phyloP scores from a whole-genome alignment of 371 early-diverging fungal genomes.

The Mortierella sp. region DNA sequence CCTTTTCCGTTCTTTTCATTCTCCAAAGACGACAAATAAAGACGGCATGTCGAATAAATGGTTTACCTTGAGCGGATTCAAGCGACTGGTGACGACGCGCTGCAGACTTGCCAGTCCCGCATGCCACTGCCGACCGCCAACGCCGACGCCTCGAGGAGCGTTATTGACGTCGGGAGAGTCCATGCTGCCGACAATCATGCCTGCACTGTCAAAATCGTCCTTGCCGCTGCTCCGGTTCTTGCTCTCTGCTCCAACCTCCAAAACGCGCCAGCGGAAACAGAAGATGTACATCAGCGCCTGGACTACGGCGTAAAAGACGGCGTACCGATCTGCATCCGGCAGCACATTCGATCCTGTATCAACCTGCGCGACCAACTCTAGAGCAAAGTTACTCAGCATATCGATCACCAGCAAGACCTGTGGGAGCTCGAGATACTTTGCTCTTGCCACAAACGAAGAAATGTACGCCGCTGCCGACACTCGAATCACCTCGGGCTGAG shows the following conservation, averaged over 20 bases:
- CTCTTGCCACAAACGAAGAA: conserved; percentile 92
- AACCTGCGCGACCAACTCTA: conserved; percentile 75
- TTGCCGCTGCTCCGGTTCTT: conserved; percentile 38
- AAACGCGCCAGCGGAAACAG: conserved; percentile 94
- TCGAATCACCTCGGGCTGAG: conserved; percentile 79
- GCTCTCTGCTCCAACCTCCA: conserved; percentile 59
- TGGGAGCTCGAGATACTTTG: conserved; percentile 75
- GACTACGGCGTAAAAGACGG: conserved; percentile 89
- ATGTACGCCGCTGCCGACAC: conserved; percentile 90
- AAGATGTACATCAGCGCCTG: conserved; percentile 94
- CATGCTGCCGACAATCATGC: conserved; percentile 57
- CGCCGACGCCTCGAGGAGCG: conserved; percentile 7
- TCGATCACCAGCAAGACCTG: conserved; percentile 77
- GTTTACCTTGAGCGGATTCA: conserved; percentile 85
- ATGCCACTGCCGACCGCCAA: conserved; percentile 61
- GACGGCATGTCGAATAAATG: not conserved
- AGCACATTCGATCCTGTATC: conserved; percentile 62
- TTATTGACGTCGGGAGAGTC: conserved; percentile 15
- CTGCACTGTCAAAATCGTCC: conserved; percentile 60
- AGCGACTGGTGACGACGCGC: conserved; percentile 83
- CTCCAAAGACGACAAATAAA: not conserved
- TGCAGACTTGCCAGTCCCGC: conserved; percentile 77
- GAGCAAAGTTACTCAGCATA: conserved; percentile 79
- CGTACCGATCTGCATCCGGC: conserved; percentile 72
- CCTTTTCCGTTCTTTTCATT: not conserved